A percentile compares a stretch with the other conserved stretches of the same genome.
These are phyloP conservation scores for Candida pseudoglaebosa DNA, from an alignment of 805 yeast species.

Conservation along the genomic window DNA sequence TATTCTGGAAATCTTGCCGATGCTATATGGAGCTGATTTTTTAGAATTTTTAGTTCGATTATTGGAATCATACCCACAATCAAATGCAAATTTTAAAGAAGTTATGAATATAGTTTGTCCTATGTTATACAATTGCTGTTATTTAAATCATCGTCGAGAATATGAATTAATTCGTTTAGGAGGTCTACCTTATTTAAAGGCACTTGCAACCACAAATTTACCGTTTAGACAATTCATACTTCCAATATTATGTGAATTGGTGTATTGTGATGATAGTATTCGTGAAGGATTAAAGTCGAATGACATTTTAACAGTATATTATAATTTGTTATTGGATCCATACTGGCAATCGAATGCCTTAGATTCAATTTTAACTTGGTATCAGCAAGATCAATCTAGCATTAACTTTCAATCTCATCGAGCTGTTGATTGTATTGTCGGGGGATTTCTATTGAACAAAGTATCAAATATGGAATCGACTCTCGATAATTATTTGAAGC, in stretches of 20 bases:
- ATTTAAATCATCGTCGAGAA: constrained; percentile 43
- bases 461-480: constrained; percentile 42
- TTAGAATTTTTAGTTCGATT: constrained; percentile 40
- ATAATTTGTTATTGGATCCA: constrained; percentile 42
- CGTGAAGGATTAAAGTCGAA: constrained; percentile 32
- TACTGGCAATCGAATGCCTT: constrained; percentile 57
- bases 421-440: constrained; percentile 28
- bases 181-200: constrained; percentile 41
- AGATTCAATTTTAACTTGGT: constrained; percentile 46
- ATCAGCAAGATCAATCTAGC: constrained; percentile 22
- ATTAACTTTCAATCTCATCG: constrained; percentile 20
- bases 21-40: constrained; percentile 35
- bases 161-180: constrained; percentile 45
- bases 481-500: constrained; percentile 36
- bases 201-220: constrained; percentile 34
- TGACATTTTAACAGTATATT: constrained; percentile 37
- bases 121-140: constrained; percentile 48
- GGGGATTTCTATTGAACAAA: constrained; percentile 38
- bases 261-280: constrained; percentile 39
- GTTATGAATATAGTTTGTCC: constrained; percentile 45
- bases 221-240: constrained; percentile 49
- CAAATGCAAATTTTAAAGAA: constrained; percentile 30
- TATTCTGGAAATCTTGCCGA: constrained; percentile 28
- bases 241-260: constrained; percentile 52
- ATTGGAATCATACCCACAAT: constrained; percentile 24